phyloP scores from a whole-genome alignment of 495 filamentous ascomycete genomes.

The Ascodesmis nigricans region DNA sequence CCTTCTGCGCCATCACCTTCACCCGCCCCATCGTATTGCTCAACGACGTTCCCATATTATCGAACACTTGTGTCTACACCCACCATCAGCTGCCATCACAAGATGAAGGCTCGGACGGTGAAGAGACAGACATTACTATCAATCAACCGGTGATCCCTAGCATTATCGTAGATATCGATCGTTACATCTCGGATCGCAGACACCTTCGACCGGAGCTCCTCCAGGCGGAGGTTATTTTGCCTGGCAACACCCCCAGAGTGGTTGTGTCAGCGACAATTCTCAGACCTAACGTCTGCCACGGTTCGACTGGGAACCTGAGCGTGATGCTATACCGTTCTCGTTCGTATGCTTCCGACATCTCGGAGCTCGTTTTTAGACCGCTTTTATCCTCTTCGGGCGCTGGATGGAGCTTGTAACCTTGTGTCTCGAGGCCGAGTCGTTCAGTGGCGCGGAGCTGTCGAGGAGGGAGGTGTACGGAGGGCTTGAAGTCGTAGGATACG shows the following conservation, averaged over 20 bases:
- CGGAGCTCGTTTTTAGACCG: too few species aligned
- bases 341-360: conserved; percentile 89
- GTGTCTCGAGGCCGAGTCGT: too few species aligned
- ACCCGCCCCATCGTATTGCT: conserved; percentile 74
- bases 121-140: conserved; percentile 48
- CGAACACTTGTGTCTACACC: conserved; percentile 13
- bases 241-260: conserved; percentile 1
- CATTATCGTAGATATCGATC: conserved; percentile 94
- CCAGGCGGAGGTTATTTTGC: conserved; percentile 90
- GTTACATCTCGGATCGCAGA: conserved; percentile 85
- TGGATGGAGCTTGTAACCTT: too few species aligned
- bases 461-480: too few species aligned
- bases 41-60: conserved; percentile 30
- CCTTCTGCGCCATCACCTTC: conserved; percentile 72
- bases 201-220: conserved; percentile 74
- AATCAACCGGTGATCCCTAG: conserved; percentile 63
- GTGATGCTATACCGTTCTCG: conserved; percentile 36
- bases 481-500: too few species aligned
- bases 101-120: too few species aligned
- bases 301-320: too few species aligned
- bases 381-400: too few species aligned
- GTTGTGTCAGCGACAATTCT: not conserved
- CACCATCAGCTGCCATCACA: too few species aligned
- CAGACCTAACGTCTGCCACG: not conserved
- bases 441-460: too few species aligned